phyloP scores from a whole-genome alignment of 1,139 yeast genomes.

The Yamadazyma atmosphaerica region DNA sequence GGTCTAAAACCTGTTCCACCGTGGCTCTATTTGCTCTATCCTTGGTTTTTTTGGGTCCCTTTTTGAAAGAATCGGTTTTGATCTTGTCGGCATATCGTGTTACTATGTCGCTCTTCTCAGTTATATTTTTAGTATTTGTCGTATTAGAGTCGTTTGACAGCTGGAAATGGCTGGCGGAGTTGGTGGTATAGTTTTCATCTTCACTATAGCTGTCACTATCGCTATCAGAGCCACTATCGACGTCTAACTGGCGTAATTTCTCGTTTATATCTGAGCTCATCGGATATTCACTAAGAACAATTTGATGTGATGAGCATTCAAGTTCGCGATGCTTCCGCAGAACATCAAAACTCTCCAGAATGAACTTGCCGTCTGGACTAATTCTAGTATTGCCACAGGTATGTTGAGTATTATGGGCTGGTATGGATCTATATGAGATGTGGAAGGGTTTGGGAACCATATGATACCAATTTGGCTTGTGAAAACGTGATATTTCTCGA shows the following conservation, averaged over 20 bases:
- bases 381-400: slow-evolving; percentile 11
- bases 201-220: background rate
- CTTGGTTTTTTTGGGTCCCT: slow-evolving; percentile 57
- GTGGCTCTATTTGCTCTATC: slow-evolving; percentile 96
- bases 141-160: no score
- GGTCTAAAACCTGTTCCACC: slow-evolving; percentile 94
- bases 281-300: no score
- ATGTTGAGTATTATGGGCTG: slow-evolving; percentile 3
- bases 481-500: no score
- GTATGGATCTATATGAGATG: no score
- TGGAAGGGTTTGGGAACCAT: no score
- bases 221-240: slow-evolving; percentile 1
- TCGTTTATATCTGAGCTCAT: background rate
- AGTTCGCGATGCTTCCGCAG: background rate
- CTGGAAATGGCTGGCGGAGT: no score
- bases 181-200: no score
- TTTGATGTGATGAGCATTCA: slow-evolving; percentile 1
- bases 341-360: no score
- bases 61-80: slow-evolving; percentile 60
- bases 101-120: slow-evolving; percentile 59
- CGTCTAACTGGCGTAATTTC: background rate
- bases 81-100: slow-evolving; percentile 64
- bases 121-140: slow-evolving; percentile 18
- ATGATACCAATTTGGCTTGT: no score
- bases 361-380: slow-evolving; percentile 1